phyloP scores from a whole-genome alignment of 441 rosid species.

The Eruca vesicaria region DNA sequence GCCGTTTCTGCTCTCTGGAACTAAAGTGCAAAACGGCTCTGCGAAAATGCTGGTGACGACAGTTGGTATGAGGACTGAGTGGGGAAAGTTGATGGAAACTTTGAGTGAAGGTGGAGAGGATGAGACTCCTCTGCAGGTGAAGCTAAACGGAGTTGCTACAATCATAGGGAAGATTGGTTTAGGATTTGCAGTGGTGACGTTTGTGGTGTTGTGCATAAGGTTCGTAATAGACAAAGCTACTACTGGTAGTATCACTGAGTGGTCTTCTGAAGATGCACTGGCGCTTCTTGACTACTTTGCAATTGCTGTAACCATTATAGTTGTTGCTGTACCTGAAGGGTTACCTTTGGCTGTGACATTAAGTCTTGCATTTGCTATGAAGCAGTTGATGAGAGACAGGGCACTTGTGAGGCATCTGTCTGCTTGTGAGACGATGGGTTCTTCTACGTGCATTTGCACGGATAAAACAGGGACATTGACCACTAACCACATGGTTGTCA shows the following conservation, averaged over 20 bases:
- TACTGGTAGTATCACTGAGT: slow-evolving; percentile 30
- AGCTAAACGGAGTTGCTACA: slow-evolving; percentile 54
- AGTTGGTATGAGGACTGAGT: slow-evolving; percentile 55
- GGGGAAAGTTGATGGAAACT: slow-evolving; percentile 60
- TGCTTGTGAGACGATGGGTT: slow-evolving; percentile 61
- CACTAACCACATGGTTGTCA: slow-evolving; percentile 50
- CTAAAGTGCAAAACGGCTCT: slow-evolving; percentile 53
- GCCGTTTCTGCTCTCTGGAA: slow-evolving; percentile 49
- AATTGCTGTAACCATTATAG: slow-evolving; percentile 50
- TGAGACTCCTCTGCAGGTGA: slow-evolving; percentile 55
- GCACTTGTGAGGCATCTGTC: slow-evolving; percentile 56
- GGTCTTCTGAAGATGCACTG: slow-evolving; percentile 51
- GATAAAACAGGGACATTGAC: slow-evolving; percentile 60
- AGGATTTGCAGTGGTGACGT: slow-evolving; percentile 43
- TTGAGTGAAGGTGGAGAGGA: slow-evolving; percentile 47
- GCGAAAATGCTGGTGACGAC: slow-evolving; percentile 52
- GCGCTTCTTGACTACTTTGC: slow-evolving; percentile 44
- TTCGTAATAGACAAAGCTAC: slow-evolving; percentile 40
- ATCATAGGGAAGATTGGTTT: slow-evolving; percentile 53
- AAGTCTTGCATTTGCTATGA: slow-evolving; percentile 54
- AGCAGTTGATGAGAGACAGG: slow-evolving; percentile 45
- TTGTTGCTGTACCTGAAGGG: slow-evolving; percentile 60
- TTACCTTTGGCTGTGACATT: slow-evolving; percentile 55
- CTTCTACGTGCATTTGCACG: slow-evolving; percentile 49
- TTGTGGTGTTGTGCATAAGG: slow-evolving; percentile 42